Evolutionary conservation across 1,284 basidiomycete genomes (phyloP).

Genomic region (Pyrrhoderma lamaoense): DNA sequence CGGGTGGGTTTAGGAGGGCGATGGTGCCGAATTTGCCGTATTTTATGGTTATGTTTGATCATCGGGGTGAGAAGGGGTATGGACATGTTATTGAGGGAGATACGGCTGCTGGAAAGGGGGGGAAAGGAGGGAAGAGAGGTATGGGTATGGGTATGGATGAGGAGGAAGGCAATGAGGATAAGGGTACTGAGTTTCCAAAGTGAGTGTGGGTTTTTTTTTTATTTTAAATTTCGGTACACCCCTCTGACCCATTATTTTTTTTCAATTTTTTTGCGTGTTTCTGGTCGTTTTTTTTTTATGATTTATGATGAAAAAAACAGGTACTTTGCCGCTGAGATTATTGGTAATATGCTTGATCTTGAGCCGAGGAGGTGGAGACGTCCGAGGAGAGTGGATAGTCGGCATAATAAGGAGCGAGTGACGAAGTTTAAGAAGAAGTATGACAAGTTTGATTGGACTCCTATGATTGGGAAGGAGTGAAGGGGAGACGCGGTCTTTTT

Average conservation of each 20-base stretch:
- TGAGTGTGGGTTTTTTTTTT: constrained; percentile 31
- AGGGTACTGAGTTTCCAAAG: constrained; percentile 84
- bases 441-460: constrained; percentile 73
- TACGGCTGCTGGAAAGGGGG: no score
- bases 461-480: constrained; percentile 43
- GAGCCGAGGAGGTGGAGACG: constrained; percentile 85
- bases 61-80: constrained; percentile 95
- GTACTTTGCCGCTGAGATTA: constrained; percentile 92
- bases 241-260: neutral
- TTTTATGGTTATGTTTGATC: constrained; percentile 97
- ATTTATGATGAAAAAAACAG: no score
- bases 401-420: constrained; percentile 65
- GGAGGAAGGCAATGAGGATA: constrained; percentile 83
- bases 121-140: constrained; percentile 54
- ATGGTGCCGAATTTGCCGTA: constrained; percentile 97
- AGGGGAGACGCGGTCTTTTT: neutral
- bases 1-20: constrained; percentile 84
- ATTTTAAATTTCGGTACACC: neutral
- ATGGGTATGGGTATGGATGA: constrained; percentile 65
- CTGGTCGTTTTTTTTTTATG: constrained; percentile 9
- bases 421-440: constrained; percentile 62
- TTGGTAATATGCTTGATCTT: constrained; percentile 85
- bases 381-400: constrained; percentile 68
- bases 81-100: constrained; percentile 98
- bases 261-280: constrained; percentile 4